Evolutionary conservation across 164 flowering plant species (phyloP), one percentile per base, ranked within the genome.

Genomic region (Brasenia schreberi): DNA sequence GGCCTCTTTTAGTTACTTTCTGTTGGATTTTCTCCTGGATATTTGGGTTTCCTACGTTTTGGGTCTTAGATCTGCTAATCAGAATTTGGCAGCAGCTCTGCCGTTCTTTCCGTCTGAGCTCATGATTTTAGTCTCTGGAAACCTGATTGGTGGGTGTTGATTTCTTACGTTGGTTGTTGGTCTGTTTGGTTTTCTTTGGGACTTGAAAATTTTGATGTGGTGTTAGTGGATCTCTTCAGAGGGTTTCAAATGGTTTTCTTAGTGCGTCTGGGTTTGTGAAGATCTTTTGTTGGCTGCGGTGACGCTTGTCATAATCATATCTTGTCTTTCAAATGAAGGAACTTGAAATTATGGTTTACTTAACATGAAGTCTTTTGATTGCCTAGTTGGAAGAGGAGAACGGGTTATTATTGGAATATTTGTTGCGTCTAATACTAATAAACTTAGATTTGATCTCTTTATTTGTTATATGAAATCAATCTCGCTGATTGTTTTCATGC

Each of bases 211-310:
- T 61, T 61, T 61, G 19, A 61, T 61, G 9, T 61, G 33, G 12
- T 18, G 63, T 61, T 61, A 14, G 12, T 61, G 63, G 63, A 61
- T 12, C 63, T 61, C 10, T 61, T n/a, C 33, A 23, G 63, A 61
- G 63, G 18, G 18, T 61, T 7, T 9, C 56, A 14, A 6, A 49
- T 61, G 63, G 19, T 61, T 11, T 18, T 61, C 27, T 61, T 2
- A 61, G 18, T 18, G 60, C 27, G 5, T 18, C 27, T 61, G 19
- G 12, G 12, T 61, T 61, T 9, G 63, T n/a, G 63, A 18, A 7
- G 19, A 18, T 14, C 17, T 12, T 58, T 58, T 58, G 16, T 58
- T 58, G 63, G 63, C 33, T 61, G 18, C 10, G 63, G 63, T 61
- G 19, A 7, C 18, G 10, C 18, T 61, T 4, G 23, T 61, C 10